Evolutionary conservation across 768 basidiomycete genomes (phyloP).

Genomic region (Hygrophorus russula): DNA sequence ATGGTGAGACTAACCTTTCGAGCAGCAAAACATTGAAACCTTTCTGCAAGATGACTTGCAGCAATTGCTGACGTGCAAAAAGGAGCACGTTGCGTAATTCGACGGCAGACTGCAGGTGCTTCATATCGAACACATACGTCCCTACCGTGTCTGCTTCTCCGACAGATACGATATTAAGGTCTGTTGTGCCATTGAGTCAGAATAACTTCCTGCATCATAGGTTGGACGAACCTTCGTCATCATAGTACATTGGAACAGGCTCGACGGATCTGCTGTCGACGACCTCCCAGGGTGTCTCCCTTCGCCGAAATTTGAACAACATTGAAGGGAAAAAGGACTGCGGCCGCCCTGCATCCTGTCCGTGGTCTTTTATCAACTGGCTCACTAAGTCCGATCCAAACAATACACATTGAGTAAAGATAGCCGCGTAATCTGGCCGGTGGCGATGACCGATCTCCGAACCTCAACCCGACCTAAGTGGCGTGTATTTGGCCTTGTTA

Average conservation of each 20-base stretch:
- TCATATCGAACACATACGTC: slow-evolving; percentile 55
- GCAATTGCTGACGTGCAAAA: slow-evolving; percentile 54
- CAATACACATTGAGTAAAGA: too few relatives aligned
- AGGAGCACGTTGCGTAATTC: slow-evolving; percentile 42
- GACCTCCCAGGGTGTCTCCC: slow-evolving; percentile 67
- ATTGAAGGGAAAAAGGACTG: slow-evolving; percentile 10
- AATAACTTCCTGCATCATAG: slow-evolving; percentile 1
- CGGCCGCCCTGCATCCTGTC: too few relatives aligned
- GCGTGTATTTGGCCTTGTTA: neutral
- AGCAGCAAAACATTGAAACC: slow-evolving; percentile 53
- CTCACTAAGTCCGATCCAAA: too few relatives aligned
- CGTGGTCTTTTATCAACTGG: too few relatives aligned
- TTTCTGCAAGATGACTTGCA: slow-evolving; percentile 40
- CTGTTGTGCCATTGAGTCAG: slow-evolving; percentile 19
- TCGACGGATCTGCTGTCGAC: slow-evolving; percentile 55
- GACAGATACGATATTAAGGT: slow-evolving; percentile 47
- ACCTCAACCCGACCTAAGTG: too few relatives aligned
- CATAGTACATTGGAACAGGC: slow-evolving; percentile 54
- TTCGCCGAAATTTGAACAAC: slow-evolving; percentile 40
- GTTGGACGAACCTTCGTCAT: slow-evolving; percentile 40
- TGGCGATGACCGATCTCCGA: too few relatives aligned
- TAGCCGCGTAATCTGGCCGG: too few relatives aligned
- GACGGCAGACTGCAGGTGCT: slow-evolving; percentile 28
- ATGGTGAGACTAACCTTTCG: slow-evolving; percentile 42
- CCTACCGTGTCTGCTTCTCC: slow-evolving; percentile 42